Percentiles rank a stretch among this genome's conserved stretches.
Evolutionary conservation across 2,329 filamentous ascomycete genomes (phyloP).

Genomic region (Fusarium praegraminearum): DNA sequence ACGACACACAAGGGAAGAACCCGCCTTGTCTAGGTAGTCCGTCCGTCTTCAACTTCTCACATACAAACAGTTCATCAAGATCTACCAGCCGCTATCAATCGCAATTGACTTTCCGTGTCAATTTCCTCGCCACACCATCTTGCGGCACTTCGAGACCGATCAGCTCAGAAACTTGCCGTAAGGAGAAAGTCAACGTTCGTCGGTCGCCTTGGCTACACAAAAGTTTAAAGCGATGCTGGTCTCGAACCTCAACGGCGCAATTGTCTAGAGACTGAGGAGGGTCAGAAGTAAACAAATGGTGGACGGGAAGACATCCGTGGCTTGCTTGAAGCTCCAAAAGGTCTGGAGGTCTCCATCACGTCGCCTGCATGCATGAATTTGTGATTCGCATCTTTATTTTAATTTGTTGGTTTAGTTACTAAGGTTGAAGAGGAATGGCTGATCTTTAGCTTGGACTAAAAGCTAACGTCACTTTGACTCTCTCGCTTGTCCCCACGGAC

Average conservation of each 20-base stretch:
- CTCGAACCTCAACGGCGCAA: constrained; percentile 39
- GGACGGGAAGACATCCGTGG: constrained; percentile 44
- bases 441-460: constrained; percentile 10
- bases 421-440: constrained; percentile 4
- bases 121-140: constrained; percentile 23
- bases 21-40: neutral
- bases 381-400: constrained; percentile 18
- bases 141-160: constrained; percentile 15
- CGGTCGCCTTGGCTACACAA: constrained; percentile 35
- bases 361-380: constrained; percentile 26
- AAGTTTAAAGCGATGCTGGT: constrained; percentile 37
- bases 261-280: constrained; percentile 1
- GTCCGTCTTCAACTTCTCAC: neutral
- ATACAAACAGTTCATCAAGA: neutral
- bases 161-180: constrained; percentile 2
- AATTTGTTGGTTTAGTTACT: constrained; percentile 4
- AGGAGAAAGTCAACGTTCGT: constrained; percentile 29
- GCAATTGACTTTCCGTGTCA: constrained; percentile 6
- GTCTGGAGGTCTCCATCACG: neutral
- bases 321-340: constrained; percentile 14
- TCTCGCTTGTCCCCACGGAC: constrained; percentile 18
- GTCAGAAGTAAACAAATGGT: constrained; percentile 10
- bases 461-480: constrained; percentile 42
- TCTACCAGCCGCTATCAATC: constrained; percentile 9
- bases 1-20: neutral